Conservation (phyloP, 305 asterid species). For the Solanum hybrid region DNA sequence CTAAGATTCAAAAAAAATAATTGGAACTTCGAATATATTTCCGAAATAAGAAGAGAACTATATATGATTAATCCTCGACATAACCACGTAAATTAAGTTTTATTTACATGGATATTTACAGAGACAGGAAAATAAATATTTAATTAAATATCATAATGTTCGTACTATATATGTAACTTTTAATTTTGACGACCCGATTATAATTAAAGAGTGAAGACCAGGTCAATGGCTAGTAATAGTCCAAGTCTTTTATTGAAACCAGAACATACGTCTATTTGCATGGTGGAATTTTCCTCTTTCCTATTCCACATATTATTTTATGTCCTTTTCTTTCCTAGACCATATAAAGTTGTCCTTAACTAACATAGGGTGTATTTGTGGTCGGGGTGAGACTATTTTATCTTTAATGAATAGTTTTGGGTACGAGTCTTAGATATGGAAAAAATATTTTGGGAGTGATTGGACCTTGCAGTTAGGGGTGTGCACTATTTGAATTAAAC, state of each 20-base stretch:
- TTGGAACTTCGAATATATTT: not conserved
- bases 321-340: not conserved
- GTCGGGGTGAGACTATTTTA: too few species aligned
- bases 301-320: not conserved
- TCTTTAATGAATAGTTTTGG: too few species aligned
- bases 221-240: not conserved
- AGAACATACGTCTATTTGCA: not conserved
- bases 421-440: too few species aligned
- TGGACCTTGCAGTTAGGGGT: too few species aligned
- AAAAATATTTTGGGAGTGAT: too few species aligned
- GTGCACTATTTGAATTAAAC: too few species aligned
- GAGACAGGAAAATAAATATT: not conserved
- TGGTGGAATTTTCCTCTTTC: not conserved
- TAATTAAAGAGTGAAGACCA: not conserved
- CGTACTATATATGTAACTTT: not conserved
- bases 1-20: not conserved
- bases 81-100: not conserved
- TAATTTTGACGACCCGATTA: not conserved
- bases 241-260: not conserved
- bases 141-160: not conserved
- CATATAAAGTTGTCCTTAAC: not conserved
- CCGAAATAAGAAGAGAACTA: not conserved
- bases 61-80: not conserved
- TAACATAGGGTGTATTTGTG: too few species aligned
- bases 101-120: not conserved